These are phyloP conservation scores for Pouteria campechiana DNA, from an alignment of 179 eudicot genomes.

Conservation along the genomic window DNA sequence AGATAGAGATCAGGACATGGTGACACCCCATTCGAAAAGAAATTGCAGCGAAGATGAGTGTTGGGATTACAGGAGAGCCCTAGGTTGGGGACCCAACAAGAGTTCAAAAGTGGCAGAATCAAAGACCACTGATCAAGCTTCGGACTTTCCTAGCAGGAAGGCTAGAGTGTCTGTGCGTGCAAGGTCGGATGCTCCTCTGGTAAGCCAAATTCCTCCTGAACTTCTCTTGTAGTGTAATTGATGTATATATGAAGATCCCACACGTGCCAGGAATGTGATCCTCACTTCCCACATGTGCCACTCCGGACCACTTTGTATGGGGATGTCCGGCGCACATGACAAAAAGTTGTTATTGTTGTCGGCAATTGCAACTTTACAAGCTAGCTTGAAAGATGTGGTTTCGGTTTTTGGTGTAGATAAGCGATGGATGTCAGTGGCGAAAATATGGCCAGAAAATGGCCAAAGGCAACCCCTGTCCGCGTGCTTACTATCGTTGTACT, in stretches of 20 bases:
- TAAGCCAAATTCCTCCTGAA: background rate
- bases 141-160: conserved; percentile 3
- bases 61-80: too few species aligned
- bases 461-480: conserved; percentile 11
- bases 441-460: conserved; percentile 19
- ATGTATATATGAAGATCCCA: background rate
- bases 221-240: background rate
- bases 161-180: conserved; percentile 15
- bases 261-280: background rate
- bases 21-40: background rate
- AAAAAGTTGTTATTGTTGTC: too few species aligned
- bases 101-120: background rate
- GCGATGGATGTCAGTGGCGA: conserved; percentile 17
- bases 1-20: background rate
- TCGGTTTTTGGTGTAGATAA: background rate
- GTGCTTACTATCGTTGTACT: conserved; percentile 17
- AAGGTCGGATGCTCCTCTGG: conserved; percentile 10
- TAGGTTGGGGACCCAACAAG: background rate
- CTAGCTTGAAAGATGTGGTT: background rate
- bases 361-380: too few species aligned
- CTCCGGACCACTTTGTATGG: too few species aligned
- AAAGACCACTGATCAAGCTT: background rate
- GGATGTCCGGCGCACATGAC: too few species aligned
- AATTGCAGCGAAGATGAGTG: background rate
- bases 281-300: background rate